A percentile compares a stretch with the other conserved stretches of the same genome.
Evolutionary conservation across 139 green algal species (phyloP).

Genomic region (Chlamydomonas asymmetrica): DNA sequence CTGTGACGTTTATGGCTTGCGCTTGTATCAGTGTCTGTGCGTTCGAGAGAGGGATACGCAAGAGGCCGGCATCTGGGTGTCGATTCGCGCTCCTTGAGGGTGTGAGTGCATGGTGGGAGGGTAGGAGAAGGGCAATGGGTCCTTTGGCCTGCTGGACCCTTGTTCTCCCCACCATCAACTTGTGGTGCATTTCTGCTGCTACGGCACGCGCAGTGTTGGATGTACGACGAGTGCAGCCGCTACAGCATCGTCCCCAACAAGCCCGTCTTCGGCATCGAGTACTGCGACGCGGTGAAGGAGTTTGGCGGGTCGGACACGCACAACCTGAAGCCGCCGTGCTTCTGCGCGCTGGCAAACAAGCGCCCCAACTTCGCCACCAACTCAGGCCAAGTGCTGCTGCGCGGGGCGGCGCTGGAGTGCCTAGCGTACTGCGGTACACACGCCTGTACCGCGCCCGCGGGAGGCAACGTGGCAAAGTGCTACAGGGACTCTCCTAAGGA

Average conservation of each 20-base stretch:
- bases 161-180: neutral
- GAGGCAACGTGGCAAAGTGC: neutral
- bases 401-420: slow-evolving; percentile 7
- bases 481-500: neutral
- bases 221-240: slow-evolving; percentile 9
- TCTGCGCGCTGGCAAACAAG: slow-evolving; percentile 4
- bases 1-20: no score
- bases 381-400: neutral
- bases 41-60: no score
- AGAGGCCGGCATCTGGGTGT: no score
- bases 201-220: slow-evolving; percentile 13
- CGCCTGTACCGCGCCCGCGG: neutral
- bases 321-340: slow-evolving; percentile 10
- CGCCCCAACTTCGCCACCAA: neutral
- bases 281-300: slow-evolving; percentile 1
- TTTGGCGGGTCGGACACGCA: neutral
- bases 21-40: no score
- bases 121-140: neutral
- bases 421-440: neutral
- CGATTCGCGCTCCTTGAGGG: no score
- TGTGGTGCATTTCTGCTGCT: no score
- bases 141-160: neutral
- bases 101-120: neutral
- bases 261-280: slow-evolving; percentile 10
- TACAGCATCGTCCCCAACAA: slow-evolving; percentile 4